Conservation (phyloP, 176 grass and related monocot species). For the Musa schizocarpa region DNA sequence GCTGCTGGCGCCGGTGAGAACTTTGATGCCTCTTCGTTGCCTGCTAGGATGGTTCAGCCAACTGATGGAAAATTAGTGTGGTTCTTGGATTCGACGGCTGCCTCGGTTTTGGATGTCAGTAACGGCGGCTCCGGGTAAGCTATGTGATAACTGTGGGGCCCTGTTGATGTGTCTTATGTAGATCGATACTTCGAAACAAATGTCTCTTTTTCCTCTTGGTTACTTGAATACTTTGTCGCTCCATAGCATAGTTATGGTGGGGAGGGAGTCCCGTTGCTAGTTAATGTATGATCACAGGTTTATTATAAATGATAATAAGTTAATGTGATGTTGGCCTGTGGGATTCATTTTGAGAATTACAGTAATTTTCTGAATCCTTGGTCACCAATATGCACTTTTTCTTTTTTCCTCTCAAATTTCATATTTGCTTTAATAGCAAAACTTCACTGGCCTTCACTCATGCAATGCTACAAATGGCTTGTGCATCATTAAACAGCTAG, state of each 20-base stretch:
- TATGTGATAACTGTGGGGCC: not conserved
- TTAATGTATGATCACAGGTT: not conserved
- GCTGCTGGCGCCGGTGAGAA: slow-evolving; percentile 19
- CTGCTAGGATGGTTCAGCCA: slow-evolving; percentile 52
- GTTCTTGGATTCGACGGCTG: slow-evolving; percentile 69
- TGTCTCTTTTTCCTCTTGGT: not conserved
- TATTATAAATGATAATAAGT: not conserved
- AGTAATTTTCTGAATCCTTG: too few relatives aligned
- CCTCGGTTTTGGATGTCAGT: slow-evolving; percentile 25
- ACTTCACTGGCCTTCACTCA: too few relatives aligned
- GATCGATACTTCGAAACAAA: not conserved
- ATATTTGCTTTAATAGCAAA: too few relatives aligned
- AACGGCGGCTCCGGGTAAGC: not conserved
- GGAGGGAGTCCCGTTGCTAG: not conserved
- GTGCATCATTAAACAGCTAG: too few relatives aligned
- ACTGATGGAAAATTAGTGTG: slow-evolving; percentile 68
- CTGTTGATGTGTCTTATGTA: not conserved
- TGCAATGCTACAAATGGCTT: too few relatives aligned
- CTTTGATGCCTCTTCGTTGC: slow-evolving; percentile 21
- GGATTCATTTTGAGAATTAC: too few relatives aligned
- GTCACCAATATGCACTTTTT: too few relatives aligned
- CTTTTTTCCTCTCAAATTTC: too few relatives aligned
- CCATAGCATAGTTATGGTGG: not conserved
- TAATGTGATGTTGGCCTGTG: too few relatives aligned
- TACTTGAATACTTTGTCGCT: not conserved